A percentile compares a stretch with the other conserved stretches of the same genome.
These are phyloP conservation scores for Lodderomyces metapsilosis DNA, from an alignment of 1,139 yeast genomes.

Conservation along the genomic window DNA sequence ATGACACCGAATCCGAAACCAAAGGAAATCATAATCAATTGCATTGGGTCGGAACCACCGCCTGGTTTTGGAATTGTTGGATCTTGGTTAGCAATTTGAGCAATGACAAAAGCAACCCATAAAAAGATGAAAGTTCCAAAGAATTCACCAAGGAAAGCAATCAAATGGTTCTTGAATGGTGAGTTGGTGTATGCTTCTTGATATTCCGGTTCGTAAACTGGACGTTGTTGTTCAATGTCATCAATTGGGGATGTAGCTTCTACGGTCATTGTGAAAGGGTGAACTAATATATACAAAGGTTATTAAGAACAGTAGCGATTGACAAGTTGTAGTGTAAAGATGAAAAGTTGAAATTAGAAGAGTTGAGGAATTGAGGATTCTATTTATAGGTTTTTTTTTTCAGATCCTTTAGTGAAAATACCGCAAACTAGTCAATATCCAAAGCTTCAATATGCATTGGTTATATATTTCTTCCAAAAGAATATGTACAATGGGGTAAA, in stretches of 20 bases:
- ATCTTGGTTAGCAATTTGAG: slow-evolving; percentile 78
- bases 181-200: slow-evolving; percentile 18
- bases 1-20: slow-evolving; percentile 89
- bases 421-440: background rate
- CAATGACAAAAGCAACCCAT: slow-evolving; percentile 80
- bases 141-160: slow-evolving; percentile 56
- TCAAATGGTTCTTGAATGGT: slow-evolving; percentile 31
- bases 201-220: slow-evolving; percentile 29
- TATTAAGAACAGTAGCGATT: background rate
- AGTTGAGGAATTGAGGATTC: slow-evolving; percentile 1
- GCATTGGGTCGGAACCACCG: slow-evolving; percentile 59
- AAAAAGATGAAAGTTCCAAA: slow-evolving; percentile 84
- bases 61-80: slow-evolving; percentile 36
- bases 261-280: slow-evolving; percentile 11
- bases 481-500: slow-evolving; percentile 1
- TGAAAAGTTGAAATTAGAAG: slow-evolving; percentile 1
- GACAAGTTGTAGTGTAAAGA: too few relatives aligned
- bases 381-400: background rate
- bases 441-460: too few relatives aligned
- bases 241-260: slow-evolving; percentile 15
- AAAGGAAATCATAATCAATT: slow-evolving; percentile 72
- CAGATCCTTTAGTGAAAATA: slow-evolving; percentile 1
- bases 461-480: too few relatives aligned
- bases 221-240: slow-evolving; percentile 31
- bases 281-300: background rate